Base-by-base conservation (phyloP, 2,329 filamentous ascomycete genomes). In the Xylariales sp. region DNA sequence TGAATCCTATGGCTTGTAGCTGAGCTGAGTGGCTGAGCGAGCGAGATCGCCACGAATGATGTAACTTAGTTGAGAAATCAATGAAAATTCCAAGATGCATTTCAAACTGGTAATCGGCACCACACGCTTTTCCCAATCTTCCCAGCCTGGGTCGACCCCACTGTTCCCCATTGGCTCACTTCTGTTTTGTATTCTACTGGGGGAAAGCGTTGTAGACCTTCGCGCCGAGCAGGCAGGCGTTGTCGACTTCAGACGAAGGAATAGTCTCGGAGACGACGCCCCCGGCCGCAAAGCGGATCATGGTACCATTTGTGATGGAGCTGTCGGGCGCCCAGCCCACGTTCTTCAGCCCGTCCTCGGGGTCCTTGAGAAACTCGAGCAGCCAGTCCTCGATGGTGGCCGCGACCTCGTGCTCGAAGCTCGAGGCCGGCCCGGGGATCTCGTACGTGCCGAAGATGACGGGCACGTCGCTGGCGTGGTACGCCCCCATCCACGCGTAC, bases 401-500 rank as follows among this genome's bases (percentile, higher is more conserved):
- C 20, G 21, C 24, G 16, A 41, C 29, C 17, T 32, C 18, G n/a
- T 17, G 23, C 35, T 56, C 39, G 5, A 49, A 40, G 2, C 52
- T 47, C 17, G 52, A 54, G 6, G 51, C 47, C 7, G 43, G 46
- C 2, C 49, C 45, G 13, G 36, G 45, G 5, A 50, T 32, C 28
- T 54, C 51, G 15, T 55, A 53, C n/a, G 43, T 49, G 12, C 52
- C 52, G 19, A 54, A 52, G 27, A 54, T 45, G 45, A 53, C 49
- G 1, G 51, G 52, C 3, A 54, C 20, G 23, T 55, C 52, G 1
- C 50, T 47, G 1, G 46, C 50, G 30, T 52, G 47, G 31, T 48
- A 51, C 6, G 63, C 61, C 2, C 63, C 63, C 46, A 65, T 55
- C 62, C 59, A 66, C 3, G 48, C 34, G 18, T 59, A 53, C 18